These are phyloP conservation scores for Selenicereus undatus DNA, from an alignment of 148 eudicot genomes.

Conservation along the genomic window DNA sequence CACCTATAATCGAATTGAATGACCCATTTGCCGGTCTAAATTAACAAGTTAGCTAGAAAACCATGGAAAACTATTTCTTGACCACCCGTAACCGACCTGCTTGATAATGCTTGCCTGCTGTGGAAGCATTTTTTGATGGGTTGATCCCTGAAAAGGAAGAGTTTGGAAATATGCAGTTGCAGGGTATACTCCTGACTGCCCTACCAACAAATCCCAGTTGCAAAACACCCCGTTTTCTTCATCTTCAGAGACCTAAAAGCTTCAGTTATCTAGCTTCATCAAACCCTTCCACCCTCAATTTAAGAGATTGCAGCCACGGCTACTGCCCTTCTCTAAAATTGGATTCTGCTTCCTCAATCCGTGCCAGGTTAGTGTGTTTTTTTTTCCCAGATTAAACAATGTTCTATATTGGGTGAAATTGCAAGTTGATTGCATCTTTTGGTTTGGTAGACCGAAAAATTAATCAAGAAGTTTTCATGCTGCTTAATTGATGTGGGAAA, in stretches of 20 bases:
- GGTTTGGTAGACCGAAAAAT: not conserved
- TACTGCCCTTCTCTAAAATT: not conserved
- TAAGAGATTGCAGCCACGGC: not conserved
- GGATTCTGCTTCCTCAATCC: not conserved
- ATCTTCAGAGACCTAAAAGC: not conserved
- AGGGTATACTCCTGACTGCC: not conserved
- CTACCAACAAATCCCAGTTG: not conserved
- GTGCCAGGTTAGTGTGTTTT: conserved; percentile 11
- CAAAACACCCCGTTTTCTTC: conserved; percentile 15
- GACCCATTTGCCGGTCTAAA: too few relatives aligned
- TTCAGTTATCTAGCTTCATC: conserved; percentile 1
- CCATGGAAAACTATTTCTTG: too few relatives aligned
- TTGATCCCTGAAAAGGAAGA: not conserved
- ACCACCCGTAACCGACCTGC: too few relatives aligned
- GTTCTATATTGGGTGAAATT: not conserved
- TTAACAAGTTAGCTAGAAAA: too few relatives aligned
- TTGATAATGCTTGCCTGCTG: too few relatives aligned
- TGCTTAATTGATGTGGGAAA: not conserved
- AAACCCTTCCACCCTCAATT: not conserved
- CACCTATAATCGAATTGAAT: too few relatives aligned
- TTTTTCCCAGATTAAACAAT: not conserved
- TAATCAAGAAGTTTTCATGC: not conserved
- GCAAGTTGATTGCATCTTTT: not conserved
- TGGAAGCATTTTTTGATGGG: not conserved
- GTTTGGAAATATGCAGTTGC: conserved; percentile 13